Evolutionary conservation across 345 rosid species (phyloP), one percentile per base, ranked within the genome.

Genomic region (Rhodamnia rubescens): DNA sequence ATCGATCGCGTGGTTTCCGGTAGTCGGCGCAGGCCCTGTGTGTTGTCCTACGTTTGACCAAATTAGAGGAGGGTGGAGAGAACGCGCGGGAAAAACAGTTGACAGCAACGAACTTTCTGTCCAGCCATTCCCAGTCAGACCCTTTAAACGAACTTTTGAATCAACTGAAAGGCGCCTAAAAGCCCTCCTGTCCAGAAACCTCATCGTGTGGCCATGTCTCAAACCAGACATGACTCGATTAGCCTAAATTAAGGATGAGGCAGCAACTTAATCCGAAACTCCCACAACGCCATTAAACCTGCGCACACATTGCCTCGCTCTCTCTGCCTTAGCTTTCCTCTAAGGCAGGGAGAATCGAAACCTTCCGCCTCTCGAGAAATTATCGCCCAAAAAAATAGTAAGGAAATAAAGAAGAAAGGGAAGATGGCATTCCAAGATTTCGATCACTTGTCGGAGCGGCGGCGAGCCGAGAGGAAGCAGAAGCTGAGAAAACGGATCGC

Each of bases 361-460:
- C 80, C 26, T 11, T 56, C 59, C 59, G 11, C 12, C 12, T 56
- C 59, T 56, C 5, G 47, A 27, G 20, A 5, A 54, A 20, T 5
- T 52, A 11, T 36, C 36, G 8, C 11, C 52, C 47, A 6, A 6
- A 44, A 11, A 2, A 18, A n/a, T 13, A 5, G 5, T 4, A 4
- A 36, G 16, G 64, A 11, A 36, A 8, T 14, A 26, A 26, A 22
- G 50, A 0, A 32, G 44, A 42, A 4, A 16, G 2, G 9, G 27
- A 53, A 81, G 80, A 96, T 96, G 99, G 99, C 82, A n/a, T 96
- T 96, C 88, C 98, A 96, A 55, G 99, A 96, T 88, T 96, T 96
- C 74, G 98, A 94, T 85, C 87, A 87, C 44, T 87, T 96, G 47
- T 93, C 95, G 13, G 96, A 95, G 86, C 92, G 96, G 55, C 91